A percentile compares a stretch with the other conserved stretches of the same genome.
phyloP scores from a whole-genome alignment of 2,329 filamentous ascomycete genomes.

The Helotiales sp. region DNA sequence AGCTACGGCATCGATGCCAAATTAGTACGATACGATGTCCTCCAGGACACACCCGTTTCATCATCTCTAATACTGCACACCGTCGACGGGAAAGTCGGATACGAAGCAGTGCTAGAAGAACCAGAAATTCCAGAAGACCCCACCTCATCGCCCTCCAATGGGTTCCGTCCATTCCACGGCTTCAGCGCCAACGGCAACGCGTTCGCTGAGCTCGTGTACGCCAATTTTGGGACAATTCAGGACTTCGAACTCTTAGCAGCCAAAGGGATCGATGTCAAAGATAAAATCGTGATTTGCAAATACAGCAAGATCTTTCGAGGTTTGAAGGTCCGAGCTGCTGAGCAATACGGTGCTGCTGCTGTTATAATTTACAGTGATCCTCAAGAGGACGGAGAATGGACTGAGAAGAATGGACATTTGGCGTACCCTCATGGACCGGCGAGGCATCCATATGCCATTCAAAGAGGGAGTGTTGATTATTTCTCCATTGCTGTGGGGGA shows the following conservation, averaged over 20 bases:
- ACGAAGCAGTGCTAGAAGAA: constrained; percentile 76
- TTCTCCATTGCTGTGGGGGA: constrained; percentile 67
- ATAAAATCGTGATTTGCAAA: constrained; percentile 80
- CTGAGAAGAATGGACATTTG: constrained; percentile 72
- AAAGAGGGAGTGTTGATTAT: constrained; percentile 81
- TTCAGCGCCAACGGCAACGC: constrained; percentile 90
- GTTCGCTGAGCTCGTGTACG: constrained; percentile 12
- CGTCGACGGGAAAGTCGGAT: constrained; percentile 48
- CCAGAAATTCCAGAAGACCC: constrained; percentile 78
- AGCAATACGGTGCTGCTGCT: constrained; percentile 85
- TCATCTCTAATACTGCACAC: constrained; percentile 51
- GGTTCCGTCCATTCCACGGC: constrained; percentile 88
- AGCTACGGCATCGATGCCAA: constrained; percentile 10
- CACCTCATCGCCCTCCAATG: constrained; percentile 66
- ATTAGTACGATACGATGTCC: constrained; percentile 51
- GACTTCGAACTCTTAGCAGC: constrained; percentile 46
- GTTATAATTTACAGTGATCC: constrained; percentile 82
- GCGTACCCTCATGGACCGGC: constrained; percentile 65
- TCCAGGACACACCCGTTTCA: constrained; percentile 60
- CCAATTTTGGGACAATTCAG: constrained; percentile 41
- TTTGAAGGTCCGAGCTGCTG: constrained; percentile 84
- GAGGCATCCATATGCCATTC: constrained; percentile 69
- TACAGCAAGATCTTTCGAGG: constrained; percentile 85
- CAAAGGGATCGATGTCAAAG: constrained; percentile 41
- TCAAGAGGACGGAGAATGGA: constrained; percentile 78